Evolutionary conservation across 805 yeast genomes (phyloP).

Genomic region (Candida ovalis): DNA sequence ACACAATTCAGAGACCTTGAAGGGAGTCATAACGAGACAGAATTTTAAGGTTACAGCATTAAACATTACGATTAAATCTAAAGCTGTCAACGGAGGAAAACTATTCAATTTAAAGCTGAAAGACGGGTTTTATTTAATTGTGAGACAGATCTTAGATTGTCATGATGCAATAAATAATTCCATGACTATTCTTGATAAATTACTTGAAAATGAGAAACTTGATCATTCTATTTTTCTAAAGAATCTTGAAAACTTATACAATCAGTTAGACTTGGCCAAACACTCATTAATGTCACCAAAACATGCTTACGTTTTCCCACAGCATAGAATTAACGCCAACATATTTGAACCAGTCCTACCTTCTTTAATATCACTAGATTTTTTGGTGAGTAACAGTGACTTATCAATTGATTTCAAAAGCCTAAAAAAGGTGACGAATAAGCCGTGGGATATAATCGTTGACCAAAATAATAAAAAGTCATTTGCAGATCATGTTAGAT

Average conservation of each 20-base stretch:
- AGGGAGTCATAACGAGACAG: conserved; percentile 57
- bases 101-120: conserved; percentile 36
- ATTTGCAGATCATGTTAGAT: conserved; percentile 55
- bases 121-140: conserved; percentile 34
- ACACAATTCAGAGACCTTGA: conserved; percentile 49
- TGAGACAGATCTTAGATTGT: conserved; percentile 39
- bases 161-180: conserved; percentile 39
- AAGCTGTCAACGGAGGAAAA: conserved; percentile 38
- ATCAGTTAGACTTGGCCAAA: conserved; percentile 33
- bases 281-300: conserved; percentile 47
- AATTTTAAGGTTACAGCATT: conserved; percentile 51
- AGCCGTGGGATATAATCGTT: conserved; percentile 62
- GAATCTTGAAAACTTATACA: conserved; percentile 24
- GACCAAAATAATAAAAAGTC: conserved; percentile 40
- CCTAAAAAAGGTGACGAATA: conserved; percentile 44
- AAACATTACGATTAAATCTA: conserved; percentile 35
- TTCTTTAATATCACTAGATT: conserved; percentile 47
- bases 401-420: conserved; percentile 56
- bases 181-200: conserved; percentile 38
- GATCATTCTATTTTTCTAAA: conserved; percentile 22
- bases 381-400: conserved; percentile 59
- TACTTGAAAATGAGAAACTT: conserved; percentile 21
- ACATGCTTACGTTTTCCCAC: conserved; percentile 55
- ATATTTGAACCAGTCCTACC: conserved; percentile 47
- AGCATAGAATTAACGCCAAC: conserved; percentile 36